Evolutionary conservation across 1,284 basidiomycete species (phyloP), one percentile per base, ranked within the genome.

Genomic region (Ceratobasidium sp.): DNA sequence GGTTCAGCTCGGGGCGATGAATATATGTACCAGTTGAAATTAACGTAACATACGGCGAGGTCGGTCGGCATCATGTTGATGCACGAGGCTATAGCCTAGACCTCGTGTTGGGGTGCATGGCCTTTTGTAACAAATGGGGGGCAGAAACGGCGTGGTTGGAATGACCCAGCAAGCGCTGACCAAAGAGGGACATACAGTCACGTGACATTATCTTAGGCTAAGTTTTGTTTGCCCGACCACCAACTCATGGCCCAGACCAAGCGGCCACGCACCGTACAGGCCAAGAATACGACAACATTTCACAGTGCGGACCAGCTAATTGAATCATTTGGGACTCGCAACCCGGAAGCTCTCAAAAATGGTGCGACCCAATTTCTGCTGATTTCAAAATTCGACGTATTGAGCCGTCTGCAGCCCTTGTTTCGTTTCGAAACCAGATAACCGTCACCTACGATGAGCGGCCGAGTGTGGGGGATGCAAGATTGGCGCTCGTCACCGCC

Each of bases 401-500:
- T 37, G 16, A 71, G 39, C n/a, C 41, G 16, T 61, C 19, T 29
- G 31, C 41, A 71, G 68, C 41, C 27, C 68, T 71, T 54, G 68
- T 71, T 31, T 71, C 68, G 14, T 71, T 71, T 71, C 68, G 68
- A 11, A 71, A 71, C 56, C 68, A 71, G 31, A 71, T 71, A 39
- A 71, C 68, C 5, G 68, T 71, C 16, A 29, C 24, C 27, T 43
- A 71, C 34, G 43, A 27, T n/a, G 68, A 71, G 43, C 54, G 68
- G n/a, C 54, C 54, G 22, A 61, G 43, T 39, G 41, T 49, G 27
- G 56, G 43, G 34, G 92, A 93, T 79, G 83, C 84, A 31, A 84
- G 91, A 39, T 80, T 93, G 13, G 69, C 84, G 1, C 83, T 93
- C 1, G 86, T 84, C 0, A 87, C 87, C 76, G 80, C 84, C 66